Base-by-base conservation (phyloP, 148 eudicot species). In the Chenopodium suecicum region DNA sequence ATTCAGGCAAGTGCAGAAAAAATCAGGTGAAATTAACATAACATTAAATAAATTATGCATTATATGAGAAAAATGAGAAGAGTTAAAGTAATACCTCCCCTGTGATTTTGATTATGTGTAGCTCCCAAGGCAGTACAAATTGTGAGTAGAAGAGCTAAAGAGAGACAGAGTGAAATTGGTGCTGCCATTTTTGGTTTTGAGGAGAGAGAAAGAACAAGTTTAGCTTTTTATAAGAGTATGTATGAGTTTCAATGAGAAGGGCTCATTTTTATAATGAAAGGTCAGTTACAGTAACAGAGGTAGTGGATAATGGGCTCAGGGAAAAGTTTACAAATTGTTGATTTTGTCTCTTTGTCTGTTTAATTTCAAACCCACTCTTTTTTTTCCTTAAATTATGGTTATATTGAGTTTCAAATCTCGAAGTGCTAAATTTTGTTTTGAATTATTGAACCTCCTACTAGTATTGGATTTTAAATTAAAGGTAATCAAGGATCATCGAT, bases 81-180 rank as follows among this genome's bases (percentile, higher is more conserved):
- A 16, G 20, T 12, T 25, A 19, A 11, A 54, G 19, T 25, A 76
- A 11, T 70, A 80, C 80, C 79, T 88, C 86, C 91, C 83, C 78
- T 86, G 83, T 44, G 83, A 58, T 56, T 86, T 81, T 22, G 62
- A 68, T 54, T 75, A 70, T 11, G 32, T 74, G 89, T 14, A 79
- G 88, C 82, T 32, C 71, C 83, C 82, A 85, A 47, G 81, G 90
- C 84, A 83, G 83, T 81, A 64, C 52, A 73, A 32, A 31, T 69
- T n/a, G 82, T 62, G 50, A 84, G 74, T 2, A 87, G 76, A 16
- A 88, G 78, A 78, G 64, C 83, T 27, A 87, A 31, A 70, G 80
- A 79, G 76, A 90, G 78, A 72, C 84, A 54, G 52, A 83, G 62
- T 76, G 81, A 67, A 47, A 85, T 17, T 65, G 73, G 74, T 4